A percentile compares a stretch with the other conserved stretches of the same genome.
Evolutionary conservation across 257 asterid species (phyloP).

Genomic region (Capsicum baccatum): DNA sequence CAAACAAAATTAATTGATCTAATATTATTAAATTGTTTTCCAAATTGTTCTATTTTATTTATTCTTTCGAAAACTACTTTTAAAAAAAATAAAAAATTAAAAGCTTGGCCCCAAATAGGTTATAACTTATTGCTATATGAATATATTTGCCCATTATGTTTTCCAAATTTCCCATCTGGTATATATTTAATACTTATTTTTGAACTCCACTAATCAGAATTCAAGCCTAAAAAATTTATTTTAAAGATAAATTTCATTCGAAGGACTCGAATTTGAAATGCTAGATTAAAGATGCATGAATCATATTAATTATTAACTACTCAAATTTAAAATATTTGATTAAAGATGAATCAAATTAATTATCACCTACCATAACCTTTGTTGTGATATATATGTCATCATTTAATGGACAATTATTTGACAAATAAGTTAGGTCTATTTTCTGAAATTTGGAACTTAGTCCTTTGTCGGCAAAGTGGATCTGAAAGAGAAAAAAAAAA

Average conservation of each 20-base stretch:
- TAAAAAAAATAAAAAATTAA: no score
- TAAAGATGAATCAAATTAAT: neutral
- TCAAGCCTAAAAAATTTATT: neutral
- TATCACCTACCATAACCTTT: neutral
- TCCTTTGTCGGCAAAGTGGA: conserved; percentile 22
- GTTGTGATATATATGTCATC: conserved; percentile 9
- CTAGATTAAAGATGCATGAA: no score
- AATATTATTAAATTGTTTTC: no score
- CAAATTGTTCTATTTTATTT: no score
- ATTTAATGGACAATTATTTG: conserved; percentile 15
- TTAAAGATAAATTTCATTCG: neutral
- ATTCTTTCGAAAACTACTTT: no score
- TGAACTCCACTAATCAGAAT: neutral
- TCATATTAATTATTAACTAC: neutral
- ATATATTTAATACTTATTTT: neutral
- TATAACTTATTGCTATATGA: no score
- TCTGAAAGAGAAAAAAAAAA: neutral
- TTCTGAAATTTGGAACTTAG: conserved; percentile 18
- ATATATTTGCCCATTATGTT: no score
- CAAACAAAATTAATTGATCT: no score
- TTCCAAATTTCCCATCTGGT: no score
- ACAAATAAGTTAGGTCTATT: neutral
- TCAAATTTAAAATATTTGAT: no score
- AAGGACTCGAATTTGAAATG: neutral
- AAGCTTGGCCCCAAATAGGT: no score